phyloP scores from a whole-genome alignment of 208 protist genomes.

The Jaenimonas drosophilae region DNA sequence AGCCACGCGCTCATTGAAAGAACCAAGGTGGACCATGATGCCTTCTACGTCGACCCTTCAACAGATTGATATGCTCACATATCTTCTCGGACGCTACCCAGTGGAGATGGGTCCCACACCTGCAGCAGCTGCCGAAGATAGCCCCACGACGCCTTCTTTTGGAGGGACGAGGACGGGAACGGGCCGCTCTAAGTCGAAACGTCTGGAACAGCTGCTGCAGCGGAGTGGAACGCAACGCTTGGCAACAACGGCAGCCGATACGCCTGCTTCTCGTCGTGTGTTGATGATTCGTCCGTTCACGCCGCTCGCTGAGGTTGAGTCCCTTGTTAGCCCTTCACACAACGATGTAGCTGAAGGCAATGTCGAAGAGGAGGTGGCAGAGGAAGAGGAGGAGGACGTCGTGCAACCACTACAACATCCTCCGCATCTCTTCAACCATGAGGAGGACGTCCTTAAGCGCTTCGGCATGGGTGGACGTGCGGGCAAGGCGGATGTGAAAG shows the following conservation, averaged over 20 bases:
- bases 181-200: background rate
- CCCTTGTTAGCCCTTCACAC: too few species aligned
- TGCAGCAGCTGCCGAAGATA: too few species aligned
- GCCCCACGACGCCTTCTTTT: too few species aligned
- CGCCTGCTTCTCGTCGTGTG: background rate
- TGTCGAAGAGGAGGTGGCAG: conserved; percentile 3
- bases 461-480: conserved; percentile 73
- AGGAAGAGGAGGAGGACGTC: conserved; percentile 6
- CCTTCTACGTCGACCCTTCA: conserved; percentile 9
- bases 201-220: background rate
- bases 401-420: conserved; percentile 38
- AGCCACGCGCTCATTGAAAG: too few species aligned
- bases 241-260: background rate
- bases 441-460: conserved; percentile 33
- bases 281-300: too few species aligned
- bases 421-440: conserved; percentile 28
- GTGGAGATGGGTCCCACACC: too few species aligned
- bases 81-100: conserved; percentile 24
- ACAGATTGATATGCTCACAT: conserved; percentile 27
- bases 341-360: conserved; percentile 4
- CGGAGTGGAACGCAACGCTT: background rate
- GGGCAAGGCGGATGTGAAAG: conserved; percentile 11
- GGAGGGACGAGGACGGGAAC: too few species aligned
- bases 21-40: conserved; percentile 17
- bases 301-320: too few species aligned